These are phyloP conservation scores for Rhodosporidiobolus odoratus DNA, from an alignment of 768 basidiomycete species.

Conservation along the genomic window DNA sequence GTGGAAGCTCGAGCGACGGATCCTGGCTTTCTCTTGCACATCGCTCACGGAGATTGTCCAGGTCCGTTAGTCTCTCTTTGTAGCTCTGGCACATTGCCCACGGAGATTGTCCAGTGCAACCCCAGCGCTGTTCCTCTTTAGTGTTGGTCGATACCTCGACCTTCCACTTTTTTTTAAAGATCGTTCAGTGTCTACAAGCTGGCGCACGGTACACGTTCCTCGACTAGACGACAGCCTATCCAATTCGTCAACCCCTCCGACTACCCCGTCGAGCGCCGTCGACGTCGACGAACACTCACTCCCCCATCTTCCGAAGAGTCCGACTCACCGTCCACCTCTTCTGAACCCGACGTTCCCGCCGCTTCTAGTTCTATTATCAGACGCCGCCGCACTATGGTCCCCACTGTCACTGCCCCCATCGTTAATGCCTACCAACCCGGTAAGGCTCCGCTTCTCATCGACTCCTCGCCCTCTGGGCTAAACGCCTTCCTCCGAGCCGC, in stretches of 20 bases:
- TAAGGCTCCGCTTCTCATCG: conserved; percentile 3
- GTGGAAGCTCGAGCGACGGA: too few relatives aligned
- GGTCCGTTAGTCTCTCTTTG: too few relatives aligned
- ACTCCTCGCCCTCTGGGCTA: not conserved
- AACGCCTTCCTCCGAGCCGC: not conserved
- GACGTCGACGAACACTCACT: not conserved
- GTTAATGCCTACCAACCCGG: not conserved
- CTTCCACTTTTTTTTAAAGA: conserved; percentile 17
- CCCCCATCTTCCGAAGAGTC: not conserved
- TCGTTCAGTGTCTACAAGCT: not conserved
- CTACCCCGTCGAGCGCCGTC: not conserved
- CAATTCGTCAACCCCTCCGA: not conserved
- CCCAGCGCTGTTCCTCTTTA: too few relatives aligned
- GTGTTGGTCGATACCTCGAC: too few relatives aligned
- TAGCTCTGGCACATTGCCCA: too few relatives aligned
- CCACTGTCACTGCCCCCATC: not conserved
- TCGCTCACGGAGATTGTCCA: too few relatives aligned
- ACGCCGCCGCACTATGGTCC: not conserved
- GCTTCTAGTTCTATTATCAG: not conserved
- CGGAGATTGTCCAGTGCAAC: too few relatives aligned
- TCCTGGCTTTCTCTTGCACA: too few relatives aligned
- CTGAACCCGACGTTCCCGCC: not conserved
- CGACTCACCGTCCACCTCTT: too few relatives aligned
- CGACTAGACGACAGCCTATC: too few relatives aligned
- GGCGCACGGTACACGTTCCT: not conserved